Evolutionary conservation across 306 rosid species (phyloP).

Genomic region (Echinosophora koreensis): DNA sequence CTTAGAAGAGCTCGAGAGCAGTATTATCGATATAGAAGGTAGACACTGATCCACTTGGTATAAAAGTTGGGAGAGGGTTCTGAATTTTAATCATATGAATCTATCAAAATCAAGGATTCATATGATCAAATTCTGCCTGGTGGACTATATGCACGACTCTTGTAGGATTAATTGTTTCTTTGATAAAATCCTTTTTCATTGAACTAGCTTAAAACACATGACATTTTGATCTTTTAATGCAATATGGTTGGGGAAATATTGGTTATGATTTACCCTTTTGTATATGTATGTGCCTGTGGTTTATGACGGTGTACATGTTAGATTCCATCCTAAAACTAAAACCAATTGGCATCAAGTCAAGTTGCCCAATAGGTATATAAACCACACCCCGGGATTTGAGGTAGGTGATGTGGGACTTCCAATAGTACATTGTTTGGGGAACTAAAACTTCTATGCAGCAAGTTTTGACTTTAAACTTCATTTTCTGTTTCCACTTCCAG

Average conservation of each 20-base stretch:
- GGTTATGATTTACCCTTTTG: conserved; percentile 10
- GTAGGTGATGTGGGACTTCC: too few species aligned
- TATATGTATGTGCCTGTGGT: too few species aligned
- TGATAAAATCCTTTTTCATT: neutral
- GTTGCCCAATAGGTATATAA: too few species aligned
- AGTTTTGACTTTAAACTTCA: neutral
- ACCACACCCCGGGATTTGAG: too few species aligned
- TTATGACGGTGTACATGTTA: too few species aligned
- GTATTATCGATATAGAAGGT: conserved; percentile 94
- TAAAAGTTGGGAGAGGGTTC: neutral
- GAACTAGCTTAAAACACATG: conserved; percentile 1
- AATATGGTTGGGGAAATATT: conserved; percentile 13
- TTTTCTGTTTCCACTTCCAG: neutral
- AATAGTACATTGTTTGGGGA: neutral
- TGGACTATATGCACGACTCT: neutral
- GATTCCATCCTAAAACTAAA: too few species aligned
- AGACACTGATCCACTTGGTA: conserved; percentile 30
- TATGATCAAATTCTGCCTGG: neutral
- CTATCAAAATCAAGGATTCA: conserved; percentile 4
- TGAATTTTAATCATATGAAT: conserved; percentile 20
- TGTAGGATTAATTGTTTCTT: neutral
- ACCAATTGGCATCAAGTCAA: too few species aligned
- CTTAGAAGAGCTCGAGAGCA: conserved; percentile 81
- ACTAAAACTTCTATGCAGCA: neutral
- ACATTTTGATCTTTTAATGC: conserved; percentile 23